These are phyloP conservation scores for Dujonia santamariae DNA, from an alignment of 1,139 yeast genomes.

Conservation along the genomic window DNA sequence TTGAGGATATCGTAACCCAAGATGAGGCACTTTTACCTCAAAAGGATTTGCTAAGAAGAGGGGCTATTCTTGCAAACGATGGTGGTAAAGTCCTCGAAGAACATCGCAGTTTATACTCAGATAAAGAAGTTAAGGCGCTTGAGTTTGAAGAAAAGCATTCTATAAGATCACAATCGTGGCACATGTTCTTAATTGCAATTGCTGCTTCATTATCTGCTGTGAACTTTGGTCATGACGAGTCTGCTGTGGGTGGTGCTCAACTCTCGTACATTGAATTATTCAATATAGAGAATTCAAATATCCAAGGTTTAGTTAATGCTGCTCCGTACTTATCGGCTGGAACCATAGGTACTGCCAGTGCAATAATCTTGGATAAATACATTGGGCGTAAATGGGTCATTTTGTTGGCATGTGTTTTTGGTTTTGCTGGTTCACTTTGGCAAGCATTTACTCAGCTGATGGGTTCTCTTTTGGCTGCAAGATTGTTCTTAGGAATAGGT, in stretches of 20 bases:
- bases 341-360: constrained; percentile 3
- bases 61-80: no score
- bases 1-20: no score
- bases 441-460: constrained; percentile 18
- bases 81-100: no score
- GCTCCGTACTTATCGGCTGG: constrained; percentile 13
- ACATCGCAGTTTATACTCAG: no score
- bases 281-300: constrained; percentile 9
- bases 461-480: constrained; percentile 17
- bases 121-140: constrained; percentile 1
- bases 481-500: constrained; percentile 29
- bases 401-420: constrained; percentile 17
- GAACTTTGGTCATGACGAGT: constrained; percentile 27
- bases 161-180: constrained; percentile 4
- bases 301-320: constrained; percentile 12
- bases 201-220: constrained; percentile 20
- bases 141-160: constrained; percentile 7
- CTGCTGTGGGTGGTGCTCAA: constrained; percentile 14
- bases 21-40: no score
- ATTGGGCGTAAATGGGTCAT: constrained; percentile 20
- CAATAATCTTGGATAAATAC: constrained; percentile 6
- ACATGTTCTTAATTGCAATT: constrained; percentile 7
- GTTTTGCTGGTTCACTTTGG: constrained; percentile 19
- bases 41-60: no score
- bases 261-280: constrained; percentile 9